phyloP scores from a whole-genome alignment of 495 filamentous ascomycete species.

The Talaromyces wortmannii region DNA sequence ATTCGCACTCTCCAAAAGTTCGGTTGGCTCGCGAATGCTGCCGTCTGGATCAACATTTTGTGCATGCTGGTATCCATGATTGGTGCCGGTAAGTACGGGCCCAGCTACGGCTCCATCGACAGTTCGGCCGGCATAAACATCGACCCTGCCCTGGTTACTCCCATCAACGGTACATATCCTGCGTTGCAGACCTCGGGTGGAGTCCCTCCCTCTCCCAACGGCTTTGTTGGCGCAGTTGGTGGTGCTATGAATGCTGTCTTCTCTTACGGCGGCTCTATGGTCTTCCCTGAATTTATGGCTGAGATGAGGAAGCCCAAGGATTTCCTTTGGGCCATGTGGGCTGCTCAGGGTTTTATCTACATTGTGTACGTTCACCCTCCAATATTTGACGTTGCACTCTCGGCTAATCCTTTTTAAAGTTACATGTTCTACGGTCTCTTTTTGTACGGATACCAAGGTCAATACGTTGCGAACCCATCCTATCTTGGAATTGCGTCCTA shows the following conservation, averaged over 20 bases:
- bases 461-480: slow-evolving; percentile 40
- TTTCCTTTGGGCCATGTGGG: slow-evolving; percentile 53
- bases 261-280: slow-evolving; percentile 48
- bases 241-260: slow-evolving; percentile 23
- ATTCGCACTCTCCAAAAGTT: slow-evolving; percentile 22
- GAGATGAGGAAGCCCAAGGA: slow-evolving; percentile 59
- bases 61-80: slow-evolving; percentile 37
- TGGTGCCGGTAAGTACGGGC: slow-evolving; percentile 34
- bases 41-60: slow-evolving; percentile 21
- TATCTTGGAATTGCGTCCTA: slow-evolving; percentile 44
- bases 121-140: slow-evolving; percentile 8
- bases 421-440: slow-evolving; percentile 55
- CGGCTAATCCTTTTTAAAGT: neutral
- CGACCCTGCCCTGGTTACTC: slow-evolving; percentile 7
- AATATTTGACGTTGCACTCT: neutral
- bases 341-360: slow-evolving; percentile 48
- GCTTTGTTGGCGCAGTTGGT: slow-evolving; percentile 9
- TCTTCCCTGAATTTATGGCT: slow-evolving; percentile 59
- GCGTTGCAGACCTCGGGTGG: slow-evolving; percentile 5
- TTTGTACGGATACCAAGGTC: slow-evolving; percentile 49
- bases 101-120: slow-evolving; percentile 29
- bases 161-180: slow-evolving; percentile 9
- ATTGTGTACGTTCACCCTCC: slow-evolving; percentile 6
- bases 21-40: slow-evolving; percentile 16
- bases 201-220: slow-evolving; percentile 11